Evolutionary conservation across 345 rosid species (phyloP), one percentile per base, ranked within the genome.

Genomic region (Citrus medica): DNA sequence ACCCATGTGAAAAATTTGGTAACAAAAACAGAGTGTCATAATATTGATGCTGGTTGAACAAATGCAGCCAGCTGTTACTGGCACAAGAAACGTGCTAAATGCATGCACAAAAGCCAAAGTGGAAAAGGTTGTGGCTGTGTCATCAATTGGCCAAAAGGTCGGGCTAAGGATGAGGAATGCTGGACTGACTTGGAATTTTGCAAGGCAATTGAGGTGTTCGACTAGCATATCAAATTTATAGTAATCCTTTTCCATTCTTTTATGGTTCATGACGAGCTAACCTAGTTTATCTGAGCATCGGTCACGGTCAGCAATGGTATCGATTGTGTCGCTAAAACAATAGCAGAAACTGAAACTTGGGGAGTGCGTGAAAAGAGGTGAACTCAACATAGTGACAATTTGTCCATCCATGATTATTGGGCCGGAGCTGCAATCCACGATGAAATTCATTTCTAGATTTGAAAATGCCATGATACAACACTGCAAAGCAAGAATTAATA

Each of bases 391-490:
- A 32, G 71, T 86, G 42, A 86, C 87, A 14, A 67, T 90, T 58
- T 87, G 92, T 78, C 92, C 92, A 0, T 80, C 88, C 8, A 51
- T 88, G 16, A 68, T 82, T 0, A 69, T 85, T 21, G 95, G 93
- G 48, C 93, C 93, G 51, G 38, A 85, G 85, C 83, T 87, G 82
- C 92, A 89, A 70, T 69, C 88, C 9, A 92, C 85, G 16, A 74
- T 85, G 79, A 90, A 90, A 72, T 60, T 87, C 70, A 64, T 76
- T 9, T 71, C 51, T 58, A 55, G 19, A 53, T 22, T 77, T n/a
- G 21, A 63, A 37, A 60, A 16, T 37, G 37, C 12, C 35, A 37
- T 22, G 33, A 22, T 10, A 56, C 51, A 70, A 19, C 61, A 70
- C 30, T 28, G 38, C 61, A 70, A 51, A 70, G 61, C 30, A 71